Conservation (phyloP, 441 rosid species). For the Arabidopsis lyrata region DNA sequence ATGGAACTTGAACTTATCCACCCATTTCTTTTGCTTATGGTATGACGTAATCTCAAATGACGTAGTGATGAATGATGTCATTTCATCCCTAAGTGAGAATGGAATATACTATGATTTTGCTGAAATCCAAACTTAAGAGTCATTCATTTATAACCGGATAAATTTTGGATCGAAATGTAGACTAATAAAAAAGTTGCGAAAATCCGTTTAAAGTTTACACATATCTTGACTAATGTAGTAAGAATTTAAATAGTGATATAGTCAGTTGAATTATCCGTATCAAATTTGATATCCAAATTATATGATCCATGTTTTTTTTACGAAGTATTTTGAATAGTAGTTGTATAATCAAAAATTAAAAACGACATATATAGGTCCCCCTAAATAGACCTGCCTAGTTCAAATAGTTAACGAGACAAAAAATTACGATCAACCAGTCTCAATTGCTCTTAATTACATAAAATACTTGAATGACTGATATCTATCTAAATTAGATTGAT, state of each 20-base stretch:
- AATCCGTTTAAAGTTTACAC: background rate
- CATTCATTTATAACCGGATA: background rate
- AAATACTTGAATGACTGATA: background rate
- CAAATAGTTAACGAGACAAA: background rate
- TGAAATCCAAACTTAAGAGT: background rate
- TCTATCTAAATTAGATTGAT: background rate
- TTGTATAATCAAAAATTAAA: background rate
- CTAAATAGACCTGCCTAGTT: background rate
- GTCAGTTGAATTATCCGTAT: background rate
- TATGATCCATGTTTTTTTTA: background rate
- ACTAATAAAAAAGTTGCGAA: background rate
- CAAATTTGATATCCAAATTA: background rate
- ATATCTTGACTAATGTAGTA: background rate
- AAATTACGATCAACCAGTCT: background rate
- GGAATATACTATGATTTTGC: conserved; percentile 23
- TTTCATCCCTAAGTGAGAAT: conserved; percentile 5
- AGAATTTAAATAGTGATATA: background rate
- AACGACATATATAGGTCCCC: background rate
- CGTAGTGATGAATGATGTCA: conserved; percentile 7
- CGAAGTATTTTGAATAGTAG: background rate
- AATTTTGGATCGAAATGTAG: background rate
- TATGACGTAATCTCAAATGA: conserved; percentile 30
- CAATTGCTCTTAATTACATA: background rate
- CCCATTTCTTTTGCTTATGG: conserved; percentile 13
- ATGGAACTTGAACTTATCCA: conserved; percentile 36